Evolutionary conservation across 768 basidiomycete genomes (phyloP).

Genomic region (Suillus decipiens): DNA sequence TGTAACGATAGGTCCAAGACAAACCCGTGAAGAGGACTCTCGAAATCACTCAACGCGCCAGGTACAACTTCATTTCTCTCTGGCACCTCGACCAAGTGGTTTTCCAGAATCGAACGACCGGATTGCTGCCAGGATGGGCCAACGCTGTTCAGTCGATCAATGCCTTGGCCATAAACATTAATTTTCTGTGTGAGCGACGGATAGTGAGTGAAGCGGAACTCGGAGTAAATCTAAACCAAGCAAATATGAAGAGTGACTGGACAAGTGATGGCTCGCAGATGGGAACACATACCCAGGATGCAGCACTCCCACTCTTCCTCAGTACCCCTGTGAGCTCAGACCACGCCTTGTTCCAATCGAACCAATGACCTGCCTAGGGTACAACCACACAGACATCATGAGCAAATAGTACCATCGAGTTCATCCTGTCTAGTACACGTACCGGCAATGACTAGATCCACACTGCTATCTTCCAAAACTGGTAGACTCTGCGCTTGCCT

Average conservation of each 20-base stretch:
- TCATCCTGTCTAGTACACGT: slow-evolving; percentile 18
- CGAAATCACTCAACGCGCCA: slow-evolving; percentile 41
- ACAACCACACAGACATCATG: not conserved
- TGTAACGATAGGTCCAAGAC: slow-evolving; percentile 10
- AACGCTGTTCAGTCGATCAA: slow-evolving; percentile 47
- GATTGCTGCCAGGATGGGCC: slow-evolving; percentile 80
- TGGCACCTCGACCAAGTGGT: slow-evolving; percentile 68
- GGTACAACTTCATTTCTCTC: slow-evolving; percentile 42
- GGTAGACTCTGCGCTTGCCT: slow-evolving; percentile 52
- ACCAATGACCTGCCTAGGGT: slow-evolving; percentile 87
- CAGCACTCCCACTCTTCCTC: slow-evolving; percentile 57
- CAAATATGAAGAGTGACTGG: not conserved
- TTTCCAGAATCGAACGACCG: slow-evolving; percentile 71
- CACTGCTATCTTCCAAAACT: slow-evolving; percentile 48
- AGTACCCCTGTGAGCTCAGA: slow-evolving; percentile 63
- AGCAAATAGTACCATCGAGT: not conserved
- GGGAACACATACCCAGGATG: slow-evolving; percentile 62
- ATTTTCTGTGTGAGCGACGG: slow-evolving; percentile 62
- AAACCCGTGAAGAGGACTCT: slow-evolving; percentile 60
- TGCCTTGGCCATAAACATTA: slow-evolving; percentile 58
- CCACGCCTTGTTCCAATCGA: slow-evolving; percentile 74
- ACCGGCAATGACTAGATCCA: slow-evolving; percentile 74
- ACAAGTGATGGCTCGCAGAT: not conserved
- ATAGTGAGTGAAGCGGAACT: slow-evolving; percentile 62
- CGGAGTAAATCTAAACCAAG: slow-evolving; percentile 54